phyloP scores from a whole-genome alignment of 2,329 filamentous ascomycete genomes.

The Neonectria coccinea region DNA sequence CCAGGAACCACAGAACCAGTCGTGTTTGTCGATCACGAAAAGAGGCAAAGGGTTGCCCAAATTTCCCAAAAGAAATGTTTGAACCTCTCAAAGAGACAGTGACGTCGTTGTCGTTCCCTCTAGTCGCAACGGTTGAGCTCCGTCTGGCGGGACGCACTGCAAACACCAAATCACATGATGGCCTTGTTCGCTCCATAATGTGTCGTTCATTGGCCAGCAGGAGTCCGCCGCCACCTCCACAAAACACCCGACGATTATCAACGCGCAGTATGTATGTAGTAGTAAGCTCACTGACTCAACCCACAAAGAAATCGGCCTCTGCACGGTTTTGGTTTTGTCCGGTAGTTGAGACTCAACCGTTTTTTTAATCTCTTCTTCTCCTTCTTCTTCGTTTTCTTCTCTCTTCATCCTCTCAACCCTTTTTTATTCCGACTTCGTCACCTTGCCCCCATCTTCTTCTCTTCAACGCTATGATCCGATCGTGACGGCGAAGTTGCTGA shows the following conservation, averaged over 20 bases:
- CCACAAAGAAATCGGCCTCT: constrained; percentile 8
- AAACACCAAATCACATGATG: constrained; percentile 40
- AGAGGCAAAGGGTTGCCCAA: not conserved
- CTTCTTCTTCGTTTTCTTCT: not conserved
- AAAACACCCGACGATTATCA: constrained; percentile 28
- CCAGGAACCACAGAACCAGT: not conserved
- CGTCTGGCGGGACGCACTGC: not conserved
- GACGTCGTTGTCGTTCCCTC: not conserved
- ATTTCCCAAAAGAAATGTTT: not conserved
- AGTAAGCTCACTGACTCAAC: constrained; percentile 26
- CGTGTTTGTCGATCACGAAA: not conserved
- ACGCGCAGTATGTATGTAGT: constrained; percentile 21
- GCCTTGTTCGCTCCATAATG: not conserved
- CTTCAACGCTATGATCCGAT: constrained; percentile 27
- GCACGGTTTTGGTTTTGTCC: constrained; percentile 9
- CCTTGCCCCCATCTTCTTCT: constrained; percentile 13
- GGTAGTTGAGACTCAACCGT: constrained; percentile 6
- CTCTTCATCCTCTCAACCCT: constrained; percentile 1
- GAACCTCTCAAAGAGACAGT: not conserved
- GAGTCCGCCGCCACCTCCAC: constrained; percentile 25
- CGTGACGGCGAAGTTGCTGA: not conserved
- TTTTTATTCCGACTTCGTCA: constrained; percentile 1
- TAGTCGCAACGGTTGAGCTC: constrained; percentile 8
- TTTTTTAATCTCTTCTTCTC: not conserved
- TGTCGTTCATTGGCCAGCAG: constrained; percentile 19